Base-by-base conservation (phyloP, 2,329 filamentous ascomycete species). In the Sclerotiophoma versabilis region DNA sequence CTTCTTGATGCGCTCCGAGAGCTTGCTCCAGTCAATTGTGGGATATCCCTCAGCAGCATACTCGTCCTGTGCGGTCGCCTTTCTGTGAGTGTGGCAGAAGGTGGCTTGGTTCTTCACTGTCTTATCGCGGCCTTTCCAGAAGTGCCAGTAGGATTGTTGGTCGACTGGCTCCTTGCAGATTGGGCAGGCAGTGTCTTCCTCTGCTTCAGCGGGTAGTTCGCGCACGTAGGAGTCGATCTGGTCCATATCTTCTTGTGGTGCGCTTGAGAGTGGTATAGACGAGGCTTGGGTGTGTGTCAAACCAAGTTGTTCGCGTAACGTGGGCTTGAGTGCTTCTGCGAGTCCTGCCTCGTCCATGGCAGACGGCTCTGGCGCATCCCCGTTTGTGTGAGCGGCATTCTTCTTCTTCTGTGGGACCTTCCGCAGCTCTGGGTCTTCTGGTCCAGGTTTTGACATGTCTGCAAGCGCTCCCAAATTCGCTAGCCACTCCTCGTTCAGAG, bases 101-200 rank as follows among this genome's bases (percentile, higher is more conserved):
- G 63, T 47, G 12, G 64, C 63, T 52, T 91, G 86, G 63, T 83
- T 79, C 26, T 79, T 79, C 29, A 89, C 81, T 0, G 63, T 71
- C 9, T 53, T 56, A 12, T 44, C 25, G 17, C 63, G 66, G 7
- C 51, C 54, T 34, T 57, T 64, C 65, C 65, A 73, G 58, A 72
- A 75, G 1, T 80, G 76, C 45, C 81, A 74, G n/a, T 91, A 77
- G 1, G 84, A 73, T 0, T 76, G 75, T 9, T 77, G 74, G 46
- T 86, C 81, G 5, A 93, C 85, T 2, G 77, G 65, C 36, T 83
- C 77, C 12, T 84, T 81, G 69, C 90, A 93, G 77, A 91, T 84
- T 1, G 89, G 87, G 67, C 90, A 93, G 37, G 30, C 38, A 7
- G 63, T 60, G 15, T 63, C 61, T 44, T 63, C 59, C 25, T 59